These are phyloP conservation scores for Aquilaria agallochum DNA, from an alignment of 441 rosid genomes.

Conservation along the genomic window DNA sequence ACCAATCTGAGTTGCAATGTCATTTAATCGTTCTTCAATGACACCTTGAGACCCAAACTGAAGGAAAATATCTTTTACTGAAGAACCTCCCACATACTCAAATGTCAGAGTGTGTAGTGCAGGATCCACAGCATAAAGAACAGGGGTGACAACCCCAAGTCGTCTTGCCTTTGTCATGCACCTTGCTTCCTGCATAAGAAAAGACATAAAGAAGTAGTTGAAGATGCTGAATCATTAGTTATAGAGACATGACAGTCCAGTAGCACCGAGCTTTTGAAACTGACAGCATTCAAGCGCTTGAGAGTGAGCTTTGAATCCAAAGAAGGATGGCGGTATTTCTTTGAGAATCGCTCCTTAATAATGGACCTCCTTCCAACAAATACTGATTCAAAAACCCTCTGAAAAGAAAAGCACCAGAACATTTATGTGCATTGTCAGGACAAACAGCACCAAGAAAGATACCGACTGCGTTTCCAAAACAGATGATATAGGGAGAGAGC, in stretches of 20 bases:
- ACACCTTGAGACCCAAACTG: conserved; percentile 63
- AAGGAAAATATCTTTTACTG: conserved; percentile 69
- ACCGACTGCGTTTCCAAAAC: too few relatives aligned
- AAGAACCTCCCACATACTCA: conserved; percentile 70
- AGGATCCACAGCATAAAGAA: conserved; percentile 71
- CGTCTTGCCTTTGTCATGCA: conserved; percentile 92
- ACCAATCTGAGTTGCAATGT: conserved; percentile 82
- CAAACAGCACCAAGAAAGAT: too few relatives aligned
- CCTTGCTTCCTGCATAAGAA: conserved; percentile 69
- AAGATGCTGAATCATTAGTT: not conserved
- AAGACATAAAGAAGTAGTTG: not conserved
- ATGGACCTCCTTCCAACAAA: conserved; percentile 75
- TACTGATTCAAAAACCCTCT: conserved; percentile 77
- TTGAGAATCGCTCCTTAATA: conserved; percentile 89
- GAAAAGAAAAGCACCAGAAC: not conserved
- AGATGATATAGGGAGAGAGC: not conserved
- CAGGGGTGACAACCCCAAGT: conserved; percentile 79
- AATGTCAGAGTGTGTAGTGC: conserved; percentile 55
- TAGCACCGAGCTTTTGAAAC: conserved; percentile 20
- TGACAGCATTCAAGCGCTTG: conserved; percentile 84
- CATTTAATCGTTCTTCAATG: conserved; percentile 55
- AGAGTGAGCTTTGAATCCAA: conserved; percentile 79
- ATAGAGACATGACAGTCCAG: not conserved
- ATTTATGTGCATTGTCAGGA: too few relatives aligned
- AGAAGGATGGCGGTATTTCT: conserved; percentile 90